Evolutionary conservation across 1,139 yeast genomes (phyloP), one percentile per base, ranked within the genome.

Genomic region (Candida pseudocylindracea): DNA sequence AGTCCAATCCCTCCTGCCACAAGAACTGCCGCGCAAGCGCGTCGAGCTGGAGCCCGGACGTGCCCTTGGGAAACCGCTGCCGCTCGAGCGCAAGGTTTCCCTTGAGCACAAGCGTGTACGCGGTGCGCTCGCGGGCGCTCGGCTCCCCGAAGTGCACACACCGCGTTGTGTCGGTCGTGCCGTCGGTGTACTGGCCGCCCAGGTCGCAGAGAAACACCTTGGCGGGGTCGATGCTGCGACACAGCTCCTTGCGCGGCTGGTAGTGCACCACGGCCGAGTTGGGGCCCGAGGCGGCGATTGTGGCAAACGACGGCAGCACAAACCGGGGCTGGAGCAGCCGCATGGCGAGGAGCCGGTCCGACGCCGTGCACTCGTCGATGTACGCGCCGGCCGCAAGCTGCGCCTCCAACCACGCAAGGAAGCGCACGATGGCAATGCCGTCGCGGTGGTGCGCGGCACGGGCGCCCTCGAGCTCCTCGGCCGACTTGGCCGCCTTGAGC

Each of bases 91-190:
- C 78, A 39, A 91, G 60, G 44, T 85, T 81, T 8, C 98, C 98
- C 57, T 88, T 85, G 42, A 91, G 66, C 2, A 91, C 99, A 32
- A 78, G 55, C 0, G 99, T 88, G 52, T 81, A 88, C 38, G 81
- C 76, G 36, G 61, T 61, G 30, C 61, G 61, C 49, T 88, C 83
- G 35, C 74, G 81, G 5, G 51, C 49, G 0, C 69, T 51, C 25
- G 96, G 95, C 7, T 50, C 51, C 3, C 72, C 70, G 46, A 79
- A 75, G 50, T 88, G 96, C 30, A 80, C 48, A 0, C 98, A 88
- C 51, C 99, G 71, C 3, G 99, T 88, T 11, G 88, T 79, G 51
- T 88, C 98, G 1, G 98, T 88, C 1, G 98, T 88, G 28, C 98
- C 99, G 40, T 85, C 95, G 33, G 73, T 55, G 47, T 76, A 91